These are phyloP conservation scores for Mallotus nudiflorus DNA, from an alignment of 345 rosid species.

Conservation along the genomic window DNA sequence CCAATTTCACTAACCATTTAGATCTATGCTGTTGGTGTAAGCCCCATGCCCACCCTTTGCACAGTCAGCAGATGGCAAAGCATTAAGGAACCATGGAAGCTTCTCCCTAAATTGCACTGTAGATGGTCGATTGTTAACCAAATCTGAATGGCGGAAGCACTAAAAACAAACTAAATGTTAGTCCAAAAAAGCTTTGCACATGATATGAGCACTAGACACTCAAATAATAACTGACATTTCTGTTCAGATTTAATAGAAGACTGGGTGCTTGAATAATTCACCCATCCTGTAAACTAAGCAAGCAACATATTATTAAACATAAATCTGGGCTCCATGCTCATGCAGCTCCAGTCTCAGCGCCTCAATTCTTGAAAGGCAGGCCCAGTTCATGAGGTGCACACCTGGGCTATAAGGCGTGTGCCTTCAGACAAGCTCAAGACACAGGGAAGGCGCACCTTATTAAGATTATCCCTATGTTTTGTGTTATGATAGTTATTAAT, in stretches of 20 bases:
- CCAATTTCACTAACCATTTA: slow-evolving; percentile 55
- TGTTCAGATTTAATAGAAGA: not conserved
- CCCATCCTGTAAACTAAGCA: not conserved
- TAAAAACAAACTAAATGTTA: slow-evolving; percentile 29
- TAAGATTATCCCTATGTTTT: too few relatives aligned
- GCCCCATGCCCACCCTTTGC: slow-evolving; percentile 99
- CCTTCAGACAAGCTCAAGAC: too few relatives aligned
- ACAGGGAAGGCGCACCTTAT: too few relatives aligned
- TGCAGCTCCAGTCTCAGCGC: too few relatives aligned
- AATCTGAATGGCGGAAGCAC: slow-evolving; percentile 63
- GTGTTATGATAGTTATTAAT: too few relatives aligned
- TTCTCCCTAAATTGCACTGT: slow-evolving; percentile 77
- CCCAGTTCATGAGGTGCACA: too few relatives aligned
- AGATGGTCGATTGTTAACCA: slow-evolving; percentile 38
- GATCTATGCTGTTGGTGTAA: slow-evolving; percentile 81
- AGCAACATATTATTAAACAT: too few relatives aligned
- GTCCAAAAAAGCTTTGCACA: slow-evolving; percentile 1
- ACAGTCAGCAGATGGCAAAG: slow-evolving; percentile 95
- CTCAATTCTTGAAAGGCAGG: too few relatives aligned
- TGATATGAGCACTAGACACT: not conserved
- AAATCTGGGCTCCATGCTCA: too few relatives aligned
- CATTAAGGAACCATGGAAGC: slow-evolving; percentile 95
- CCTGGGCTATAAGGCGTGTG: too few relatives aligned
- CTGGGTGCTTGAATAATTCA: not conserved
- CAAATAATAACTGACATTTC: not conserved